Percentiles rank a stretch among this genome's conserved stretches.
phyloP scores from a whole-genome alignment of 495 filamentous ascomycete species.

The Glonium stellatum region DNA sequence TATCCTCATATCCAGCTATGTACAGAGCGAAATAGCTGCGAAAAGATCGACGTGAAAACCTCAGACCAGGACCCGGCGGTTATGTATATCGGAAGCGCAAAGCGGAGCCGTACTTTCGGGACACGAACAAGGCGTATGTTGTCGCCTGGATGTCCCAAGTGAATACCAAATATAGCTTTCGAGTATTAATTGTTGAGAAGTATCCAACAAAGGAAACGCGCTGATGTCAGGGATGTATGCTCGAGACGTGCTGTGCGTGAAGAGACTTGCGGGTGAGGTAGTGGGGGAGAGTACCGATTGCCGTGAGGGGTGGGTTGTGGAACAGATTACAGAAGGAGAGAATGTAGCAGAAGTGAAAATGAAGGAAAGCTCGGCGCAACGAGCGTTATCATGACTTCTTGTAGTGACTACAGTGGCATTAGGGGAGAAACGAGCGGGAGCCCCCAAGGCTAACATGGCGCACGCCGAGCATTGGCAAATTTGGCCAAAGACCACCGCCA shows the following conservation, averaged over 20 bases:
- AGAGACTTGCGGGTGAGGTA: no score
- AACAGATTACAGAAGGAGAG: not conserved
- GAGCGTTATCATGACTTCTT: not conserved
- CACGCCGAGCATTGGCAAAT: not conserved
- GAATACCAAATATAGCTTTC: no score
- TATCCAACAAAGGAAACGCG: no score
- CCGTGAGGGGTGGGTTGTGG: not conserved
- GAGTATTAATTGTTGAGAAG: no score
- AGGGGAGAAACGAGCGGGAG: not conserved
- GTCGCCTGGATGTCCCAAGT: no score
- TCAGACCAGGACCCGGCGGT: not conserved
- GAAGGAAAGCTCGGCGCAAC: not conserved
- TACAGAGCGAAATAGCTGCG: not conserved
- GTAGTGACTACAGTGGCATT: not conserved
- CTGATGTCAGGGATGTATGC: no score
- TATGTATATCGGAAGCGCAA: not conserved
- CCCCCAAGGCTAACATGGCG: not conserved
- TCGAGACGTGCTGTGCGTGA: no score
- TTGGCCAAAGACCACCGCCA: not conserved
- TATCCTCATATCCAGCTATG: slow-evolving; percentile 11
- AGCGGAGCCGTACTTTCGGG: no score
- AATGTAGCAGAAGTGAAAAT: not conserved
- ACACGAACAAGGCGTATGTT: no score
- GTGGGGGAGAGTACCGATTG: no score
- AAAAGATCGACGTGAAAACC: not conserved